A percentile compares a stretch with the other conserved stretches of the same genome.
These are phyloP conservation scores for Ilyonectria destructans DNA, from an alignment of 2,329 filamentous ascomycete species.

Conservation along the genomic window DNA sequence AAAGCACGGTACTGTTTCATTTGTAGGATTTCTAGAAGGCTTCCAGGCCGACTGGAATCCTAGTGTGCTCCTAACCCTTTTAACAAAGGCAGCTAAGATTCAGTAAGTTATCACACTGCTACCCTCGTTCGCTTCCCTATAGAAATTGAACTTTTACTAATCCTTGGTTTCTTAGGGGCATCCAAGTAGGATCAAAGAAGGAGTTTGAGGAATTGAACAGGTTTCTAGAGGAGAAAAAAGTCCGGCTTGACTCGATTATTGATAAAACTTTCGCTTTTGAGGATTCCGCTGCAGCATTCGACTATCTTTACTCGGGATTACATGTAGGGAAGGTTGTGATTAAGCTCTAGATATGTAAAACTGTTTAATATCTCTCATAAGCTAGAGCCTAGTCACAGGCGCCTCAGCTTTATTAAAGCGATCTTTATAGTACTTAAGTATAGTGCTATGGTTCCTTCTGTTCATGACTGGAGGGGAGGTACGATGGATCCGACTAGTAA, in stretches of 20 bases:
- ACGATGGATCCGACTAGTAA: too few relatives aligned
- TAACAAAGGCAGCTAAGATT: conserved; percentile 11
- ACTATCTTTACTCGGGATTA: conserved; percentile 23
- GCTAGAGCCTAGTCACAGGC: too few relatives aligned
- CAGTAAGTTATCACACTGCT: background rate
- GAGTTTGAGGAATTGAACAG: conserved; percentile 3
- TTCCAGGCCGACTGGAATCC: conserved; percentile 12
- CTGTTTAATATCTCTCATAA: background rate
- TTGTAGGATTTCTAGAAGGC: conserved; percentile 15
- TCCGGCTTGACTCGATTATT: conserved; percentile 5
- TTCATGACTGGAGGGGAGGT: too few relatives aligned
- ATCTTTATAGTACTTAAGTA: too few relatives aligned
- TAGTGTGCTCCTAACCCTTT: background rate
- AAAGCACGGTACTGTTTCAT: background rate
- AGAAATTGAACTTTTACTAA: background rate
- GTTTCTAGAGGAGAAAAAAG: conserved; percentile 18
- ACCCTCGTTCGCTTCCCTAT: background rate
- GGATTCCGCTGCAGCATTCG: conserved; percentile 14
- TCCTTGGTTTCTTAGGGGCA: background rate
- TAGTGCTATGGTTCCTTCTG: too few relatives aligned
- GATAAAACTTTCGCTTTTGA: conserved; percentile 8
- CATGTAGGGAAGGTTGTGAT: conserved; percentile 22
- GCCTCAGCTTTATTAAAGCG: too few relatives aligned
- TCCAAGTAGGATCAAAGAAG: conserved; percentile 7
- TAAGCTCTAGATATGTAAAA: background rate